Evolutionary conservation across 2,329 filamentous ascomycete species (phyloP).

Genomic region (Ophiostoma australiae): DNA sequence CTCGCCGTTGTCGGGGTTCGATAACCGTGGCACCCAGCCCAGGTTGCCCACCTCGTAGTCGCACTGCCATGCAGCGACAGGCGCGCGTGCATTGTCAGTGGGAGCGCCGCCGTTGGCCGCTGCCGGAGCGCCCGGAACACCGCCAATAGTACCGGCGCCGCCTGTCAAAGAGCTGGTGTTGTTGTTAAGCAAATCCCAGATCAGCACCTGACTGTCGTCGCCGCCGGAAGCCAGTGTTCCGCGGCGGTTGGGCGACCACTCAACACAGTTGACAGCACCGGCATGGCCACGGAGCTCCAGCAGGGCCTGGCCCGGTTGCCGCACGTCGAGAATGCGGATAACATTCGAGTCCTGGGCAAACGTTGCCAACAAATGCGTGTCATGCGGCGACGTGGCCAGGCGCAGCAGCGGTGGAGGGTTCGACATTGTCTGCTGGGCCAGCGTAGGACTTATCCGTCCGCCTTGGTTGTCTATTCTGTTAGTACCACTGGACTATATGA

Average conservation of each 20-base stretch:
- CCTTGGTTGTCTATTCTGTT: constrained; percentile 47
- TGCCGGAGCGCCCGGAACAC: background rate
- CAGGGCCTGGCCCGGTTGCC: constrained; percentile 90
- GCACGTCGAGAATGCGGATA: constrained; percentile 91
- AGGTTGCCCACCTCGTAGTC: constrained; percentile 84
- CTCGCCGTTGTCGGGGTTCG: constrained; percentile 66
- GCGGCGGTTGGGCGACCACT: constrained; percentile 81
- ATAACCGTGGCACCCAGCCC: constrained; percentile 71
- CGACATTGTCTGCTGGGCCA: constrained; percentile 70
- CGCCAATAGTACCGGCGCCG: background rate
- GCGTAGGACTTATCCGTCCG: constrained; percentile 65
- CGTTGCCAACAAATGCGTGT: constrained; percentile 92
- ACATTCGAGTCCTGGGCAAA: constrained; percentile 90
- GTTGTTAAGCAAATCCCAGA: constrained; percentile 87
- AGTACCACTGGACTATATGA: constrained; percentile 13
- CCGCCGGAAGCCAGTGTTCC: constrained; percentile 87
- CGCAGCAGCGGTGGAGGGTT: constrained; percentile 73
- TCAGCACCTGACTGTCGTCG: constrained; percentile 84
- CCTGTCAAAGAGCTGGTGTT: constrained; percentile 33
- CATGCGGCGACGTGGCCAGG: constrained; percentile 86
- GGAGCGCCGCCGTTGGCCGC: constrained; percentile 46
- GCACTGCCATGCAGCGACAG: constrained; percentile 74
- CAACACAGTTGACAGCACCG: constrained; percentile 81
- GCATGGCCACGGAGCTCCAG: constrained; percentile 88
- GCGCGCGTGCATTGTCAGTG: constrained; percentile 57